Conservation (phyloP, 2,329 filamentous ascomycete genomes). For the Neocatenulostroma microsporum region DNA sequence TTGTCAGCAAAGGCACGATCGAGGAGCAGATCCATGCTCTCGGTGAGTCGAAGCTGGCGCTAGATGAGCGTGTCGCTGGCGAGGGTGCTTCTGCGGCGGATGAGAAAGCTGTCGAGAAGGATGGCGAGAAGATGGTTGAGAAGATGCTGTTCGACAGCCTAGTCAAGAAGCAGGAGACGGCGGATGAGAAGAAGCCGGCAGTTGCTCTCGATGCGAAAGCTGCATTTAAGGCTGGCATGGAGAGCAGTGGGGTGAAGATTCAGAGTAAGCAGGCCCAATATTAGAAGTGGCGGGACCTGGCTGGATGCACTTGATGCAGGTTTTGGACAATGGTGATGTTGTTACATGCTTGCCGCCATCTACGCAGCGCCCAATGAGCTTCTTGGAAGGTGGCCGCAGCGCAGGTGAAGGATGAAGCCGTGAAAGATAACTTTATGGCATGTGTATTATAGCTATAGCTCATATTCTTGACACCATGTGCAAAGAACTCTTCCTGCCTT, state of each 20-base stretch:
- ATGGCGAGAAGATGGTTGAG: constrained; percentile 28
- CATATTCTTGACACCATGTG: too few relatives aligned
- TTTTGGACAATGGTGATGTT: too few relatives aligned
- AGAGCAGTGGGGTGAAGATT: constrained; percentile 35
- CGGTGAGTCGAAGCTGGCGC: constrained; percentile 83
- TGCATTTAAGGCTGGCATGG: constrained; percentile 34
- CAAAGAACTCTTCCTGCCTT: too few relatives aligned
- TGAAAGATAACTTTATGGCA: too few relatives aligned
- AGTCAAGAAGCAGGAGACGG: constrained; percentile 12
- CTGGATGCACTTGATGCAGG: too few relatives aligned
- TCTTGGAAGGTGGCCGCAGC: too few relatives aligned
- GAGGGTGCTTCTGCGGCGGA: constrained; percentile 38
- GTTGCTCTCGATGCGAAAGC: constrained; percentile 32
- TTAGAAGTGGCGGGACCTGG: constrained; percentile 77
- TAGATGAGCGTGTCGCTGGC: constrained; percentile 67
- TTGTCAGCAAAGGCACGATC: constrained; percentile 74
- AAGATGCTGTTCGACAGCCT: constrained; percentile 31
- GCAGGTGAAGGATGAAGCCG: too few relatives aligned
- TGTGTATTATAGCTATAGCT: too few relatives aligned
- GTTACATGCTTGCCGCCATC: too few relatives aligned
- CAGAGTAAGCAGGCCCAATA: constrained; percentile 34
- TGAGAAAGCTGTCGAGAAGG: constrained; percentile 32
- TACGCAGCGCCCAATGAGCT: too few relatives aligned
- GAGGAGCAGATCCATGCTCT: constrained; percentile 90
- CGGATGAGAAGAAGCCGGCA: constrained; percentile 9